Conservation (phyloP, 257 asterid genomes). For the Gentiana dahurica region DNA sequence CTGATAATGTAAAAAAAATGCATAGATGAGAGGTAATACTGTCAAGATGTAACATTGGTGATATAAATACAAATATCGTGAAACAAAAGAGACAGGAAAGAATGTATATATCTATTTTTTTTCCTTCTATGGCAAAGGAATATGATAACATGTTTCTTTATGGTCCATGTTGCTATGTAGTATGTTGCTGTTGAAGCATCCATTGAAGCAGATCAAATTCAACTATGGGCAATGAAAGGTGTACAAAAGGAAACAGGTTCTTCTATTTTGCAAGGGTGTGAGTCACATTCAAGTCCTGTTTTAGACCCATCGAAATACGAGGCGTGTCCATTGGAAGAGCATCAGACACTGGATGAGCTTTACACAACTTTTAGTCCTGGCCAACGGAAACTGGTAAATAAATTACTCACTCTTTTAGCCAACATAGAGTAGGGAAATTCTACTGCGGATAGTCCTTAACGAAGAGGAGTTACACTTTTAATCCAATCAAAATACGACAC, state of each 20-base stretch:
- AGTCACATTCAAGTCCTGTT: slow-evolving; percentile 8
- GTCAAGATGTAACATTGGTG: no score
- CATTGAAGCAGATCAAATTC: slow-evolving; percentile 51
- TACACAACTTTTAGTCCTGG: slow-evolving; percentile 34
- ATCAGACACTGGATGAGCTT: slow-evolving; percentile 66
- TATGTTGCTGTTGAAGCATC: slow-evolving; percentile 81
- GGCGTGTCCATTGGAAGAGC: slow-evolving; percentile 42
- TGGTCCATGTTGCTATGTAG: slow-evolving; percentile 33
- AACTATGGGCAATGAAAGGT: slow-evolving; percentile 54
- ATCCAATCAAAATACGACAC: no score
- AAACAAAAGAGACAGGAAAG: no score
- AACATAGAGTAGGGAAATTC: no score
- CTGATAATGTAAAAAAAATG: no score
- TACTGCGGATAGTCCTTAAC: no score
- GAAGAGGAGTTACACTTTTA: no score
- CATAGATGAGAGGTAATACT: no score
- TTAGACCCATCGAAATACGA: slow-evolving; percentile 33
- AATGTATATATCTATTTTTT: not conserved
- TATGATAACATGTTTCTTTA: not conserved
- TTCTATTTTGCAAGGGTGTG: slow-evolving; percentile 8
- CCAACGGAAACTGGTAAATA: slow-evolving; percentile 59
- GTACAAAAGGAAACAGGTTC: slow-evolving; percentile 21
- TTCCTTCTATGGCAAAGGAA: not conserved
- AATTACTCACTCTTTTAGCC: no score
- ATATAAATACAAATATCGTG: no score